Percentiles rank a stretch among this genome's conserved stretches.
Conservation (phyloP, 306 rosid species). For the Vachellia pachyceras region DNA sequence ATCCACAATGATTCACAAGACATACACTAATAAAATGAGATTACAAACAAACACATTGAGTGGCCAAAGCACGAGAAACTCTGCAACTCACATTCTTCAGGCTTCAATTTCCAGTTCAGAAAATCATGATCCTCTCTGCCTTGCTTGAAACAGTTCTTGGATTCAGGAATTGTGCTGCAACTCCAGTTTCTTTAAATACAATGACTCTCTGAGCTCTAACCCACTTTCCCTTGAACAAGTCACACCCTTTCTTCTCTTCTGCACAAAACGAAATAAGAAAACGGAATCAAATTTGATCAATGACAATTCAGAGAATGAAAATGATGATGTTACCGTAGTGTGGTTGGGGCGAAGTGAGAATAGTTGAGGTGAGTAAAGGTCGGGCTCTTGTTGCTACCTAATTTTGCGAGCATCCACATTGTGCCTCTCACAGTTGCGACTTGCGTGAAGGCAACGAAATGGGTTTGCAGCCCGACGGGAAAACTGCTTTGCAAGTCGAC, state of each 20-base stretch:
- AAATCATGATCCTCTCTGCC: conserved; percentile 75
- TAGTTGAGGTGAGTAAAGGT: too few species aligned
- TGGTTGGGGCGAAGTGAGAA: conserved; percentile 33
- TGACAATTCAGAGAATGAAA: conserved; percentile 12
- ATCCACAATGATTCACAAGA: too few species aligned
- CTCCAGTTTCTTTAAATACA: conserved; percentile 73
- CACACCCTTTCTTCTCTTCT: conserved; percentile 59
- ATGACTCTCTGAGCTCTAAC: conserved; percentile 45
- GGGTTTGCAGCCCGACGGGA: too few species aligned
- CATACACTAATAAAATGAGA: too few species aligned
- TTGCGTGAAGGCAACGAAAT: too few species aligned
- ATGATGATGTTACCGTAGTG: conserved; percentile 48
- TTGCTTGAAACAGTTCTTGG: conserved; percentile 78
- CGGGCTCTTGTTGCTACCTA: too few species aligned
- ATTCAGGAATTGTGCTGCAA: conserved; percentile 71
- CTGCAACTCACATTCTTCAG: conserved; percentile 69
- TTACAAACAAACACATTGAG: too few species aligned
- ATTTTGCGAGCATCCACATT: too few species aligned
- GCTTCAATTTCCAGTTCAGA: conserved; percentile 95
- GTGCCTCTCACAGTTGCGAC: too few species aligned
- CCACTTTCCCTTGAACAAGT: conserved; percentile 80
- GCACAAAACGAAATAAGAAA: background rate
- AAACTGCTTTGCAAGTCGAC: too few species aligned
- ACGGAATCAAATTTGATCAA: background rate
- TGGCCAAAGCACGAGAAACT: too few species aligned